phyloP scores from a whole-genome alignment of 2,329 filamentous ascomycete genomes.

The Fusarium mexicanum region DNA sequence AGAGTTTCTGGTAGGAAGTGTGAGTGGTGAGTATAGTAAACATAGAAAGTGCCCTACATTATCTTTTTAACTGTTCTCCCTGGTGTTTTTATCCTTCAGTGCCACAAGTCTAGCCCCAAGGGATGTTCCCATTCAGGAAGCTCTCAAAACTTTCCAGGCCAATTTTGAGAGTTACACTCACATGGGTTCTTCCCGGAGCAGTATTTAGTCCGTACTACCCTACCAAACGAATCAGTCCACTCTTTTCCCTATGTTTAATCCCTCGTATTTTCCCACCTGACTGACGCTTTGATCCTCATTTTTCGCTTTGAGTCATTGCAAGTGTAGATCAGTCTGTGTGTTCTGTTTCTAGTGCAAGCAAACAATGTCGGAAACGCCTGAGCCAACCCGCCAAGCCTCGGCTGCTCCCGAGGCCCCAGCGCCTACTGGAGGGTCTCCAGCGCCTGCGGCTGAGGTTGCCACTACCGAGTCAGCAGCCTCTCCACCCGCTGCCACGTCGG shows the following conservation, averaged over 20 bases:
- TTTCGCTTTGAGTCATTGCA: not conserved
- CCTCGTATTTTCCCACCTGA: not conserved
- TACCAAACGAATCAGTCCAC: not conserved
- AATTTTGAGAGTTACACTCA: not conserved
- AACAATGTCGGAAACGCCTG: not conserved
- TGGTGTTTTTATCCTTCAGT: accelerated
- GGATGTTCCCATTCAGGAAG: not conserved
- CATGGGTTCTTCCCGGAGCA: not conserved
- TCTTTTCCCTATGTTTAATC: not conserved
- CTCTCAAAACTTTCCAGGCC: not conserved
- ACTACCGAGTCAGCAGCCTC: not conserved
- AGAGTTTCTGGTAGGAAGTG: accelerated
- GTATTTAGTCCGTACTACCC: not conserved
- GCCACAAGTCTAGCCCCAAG: not conserved
- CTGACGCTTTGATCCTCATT: not conserved
- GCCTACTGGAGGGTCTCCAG: not conserved
- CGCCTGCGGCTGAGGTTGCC: not conserved
- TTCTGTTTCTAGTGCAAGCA: not conserved
- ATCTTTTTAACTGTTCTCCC: accelerated
- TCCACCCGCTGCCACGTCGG: not conserved
- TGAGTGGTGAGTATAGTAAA: accelerated
- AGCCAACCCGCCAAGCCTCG: not conserved
- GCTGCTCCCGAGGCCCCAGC: not conserved
- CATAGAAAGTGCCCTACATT: accelerated
- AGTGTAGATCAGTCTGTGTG: not conserved